Evolutionary conservation across 2,329 filamentous ascomycete genomes (phyloP).

Genomic region (Pleomassaria siparia): DNA sequence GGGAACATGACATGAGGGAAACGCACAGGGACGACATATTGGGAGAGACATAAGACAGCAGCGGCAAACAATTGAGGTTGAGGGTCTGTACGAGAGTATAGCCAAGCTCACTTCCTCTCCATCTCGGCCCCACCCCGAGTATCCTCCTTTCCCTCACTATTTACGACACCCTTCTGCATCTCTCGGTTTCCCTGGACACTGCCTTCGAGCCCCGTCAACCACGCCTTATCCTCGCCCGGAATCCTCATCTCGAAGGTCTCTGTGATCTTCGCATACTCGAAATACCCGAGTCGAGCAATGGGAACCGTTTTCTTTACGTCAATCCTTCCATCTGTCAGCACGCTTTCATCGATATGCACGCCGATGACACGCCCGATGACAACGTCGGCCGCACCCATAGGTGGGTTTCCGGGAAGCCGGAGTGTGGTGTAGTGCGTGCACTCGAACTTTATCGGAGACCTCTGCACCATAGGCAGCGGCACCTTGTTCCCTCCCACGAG

Average conservation of each 20-base stretch:
- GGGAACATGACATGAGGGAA: too few species aligned
- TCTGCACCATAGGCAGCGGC: slow-evolving; percentile 55
- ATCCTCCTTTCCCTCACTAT: slow-evolving; percentile 13
- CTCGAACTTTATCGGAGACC: slow-evolving; percentile 61
- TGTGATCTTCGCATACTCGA: slow-evolving; percentile 58
- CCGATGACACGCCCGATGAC: slow-evolving; percentile 60
- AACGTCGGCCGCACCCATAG: slow-evolving; percentile 60
- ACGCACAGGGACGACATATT: too few species aligned
- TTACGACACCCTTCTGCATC: slow-evolving; percentile 11
- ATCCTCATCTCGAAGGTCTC: slow-evolving; percentile 63
- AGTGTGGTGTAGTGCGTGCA: slow-evolving; percentile 58
- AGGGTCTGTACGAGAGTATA: background rate
- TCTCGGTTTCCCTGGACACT: slow-evolving; percentile 25
- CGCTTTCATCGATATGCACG: slow-evolving; percentile 58
- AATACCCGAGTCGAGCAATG: slow-evolving; percentile 63
- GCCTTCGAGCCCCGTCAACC: slow-evolving; percentile 32
- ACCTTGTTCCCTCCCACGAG: slow-evolving; percentile 11
- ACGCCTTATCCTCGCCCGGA: slow-evolving; percentile 40
- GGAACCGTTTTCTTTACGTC: slow-evolving; percentile 60
- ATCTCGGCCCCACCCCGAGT: background rate
- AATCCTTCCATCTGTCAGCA: slow-evolving; percentile 57
- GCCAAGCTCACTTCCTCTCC: background rate
- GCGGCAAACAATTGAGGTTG: background rate
- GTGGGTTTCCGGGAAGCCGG: slow-evolving; percentile 57
- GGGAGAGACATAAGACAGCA: background rate